These are phyloP conservation scores for Rhodotorula sp. DNA, from an alignment of 1,284 basidiomycete genomes.

Conservation along the genomic window DNA sequence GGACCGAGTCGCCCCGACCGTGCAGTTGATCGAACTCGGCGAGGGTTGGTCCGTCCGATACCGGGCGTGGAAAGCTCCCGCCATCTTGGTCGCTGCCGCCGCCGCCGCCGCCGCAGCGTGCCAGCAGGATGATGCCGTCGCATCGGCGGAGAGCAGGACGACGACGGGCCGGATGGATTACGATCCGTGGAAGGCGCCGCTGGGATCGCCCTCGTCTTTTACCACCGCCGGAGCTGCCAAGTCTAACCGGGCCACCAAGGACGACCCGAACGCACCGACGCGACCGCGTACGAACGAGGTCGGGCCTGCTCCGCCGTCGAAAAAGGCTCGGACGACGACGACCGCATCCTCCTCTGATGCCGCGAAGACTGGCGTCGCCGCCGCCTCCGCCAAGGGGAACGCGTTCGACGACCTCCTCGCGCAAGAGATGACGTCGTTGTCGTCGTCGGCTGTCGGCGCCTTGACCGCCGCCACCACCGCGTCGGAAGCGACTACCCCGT, in stretches of 20 bases:
- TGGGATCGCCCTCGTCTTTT: constrained; percentile 1
- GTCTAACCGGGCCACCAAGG: neutral
- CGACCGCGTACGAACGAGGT: neutral
- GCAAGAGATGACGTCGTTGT: constrained; percentile 8
- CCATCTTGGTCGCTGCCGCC: constrained; percentile 7
- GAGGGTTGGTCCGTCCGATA: constrained; percentile 31
- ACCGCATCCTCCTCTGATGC: too few species aligned
- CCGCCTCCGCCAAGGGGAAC: neutral
- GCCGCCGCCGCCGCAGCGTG: too few species aligned
- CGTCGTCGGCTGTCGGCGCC: too few species aligned
- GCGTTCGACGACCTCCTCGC: constrained; percentile 30
- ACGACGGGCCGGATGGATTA: constrained; percentile 4
- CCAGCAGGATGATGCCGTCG: too few species aligned
- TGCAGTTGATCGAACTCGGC: constrained; percentile 29
- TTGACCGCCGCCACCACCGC: too few species aligned
- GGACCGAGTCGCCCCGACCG: constrained; percentile 2
- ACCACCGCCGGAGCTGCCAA: neutral
- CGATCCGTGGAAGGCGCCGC: constrained; percentile 10
- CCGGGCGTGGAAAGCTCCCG: constrained; percentile 32
- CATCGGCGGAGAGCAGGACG: neutral
- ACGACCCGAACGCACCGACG: neutral
- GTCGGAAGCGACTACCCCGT: neutral
- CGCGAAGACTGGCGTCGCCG: neutral
- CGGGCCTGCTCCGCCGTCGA: neutral
- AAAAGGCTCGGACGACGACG: constrained; percentile 1